These are phyloP conservation scores for Hymenotorrendiella dingleyae DNA, from an alignment of 2,329 filamentous ascomycete species.

Conservation along the genomic window DNA sequence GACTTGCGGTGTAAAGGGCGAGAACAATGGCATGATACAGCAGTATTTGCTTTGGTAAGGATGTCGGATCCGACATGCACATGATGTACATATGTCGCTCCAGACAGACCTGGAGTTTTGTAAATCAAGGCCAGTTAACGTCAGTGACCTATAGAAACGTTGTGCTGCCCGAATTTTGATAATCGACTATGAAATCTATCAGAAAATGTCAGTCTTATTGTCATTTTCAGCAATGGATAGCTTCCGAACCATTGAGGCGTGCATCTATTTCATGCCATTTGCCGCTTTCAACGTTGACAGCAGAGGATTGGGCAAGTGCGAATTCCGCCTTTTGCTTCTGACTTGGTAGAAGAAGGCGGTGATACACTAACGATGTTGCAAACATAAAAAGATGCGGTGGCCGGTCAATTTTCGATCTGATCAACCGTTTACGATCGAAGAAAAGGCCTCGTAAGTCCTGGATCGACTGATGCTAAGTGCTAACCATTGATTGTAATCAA, in stretches of 20 bases:
- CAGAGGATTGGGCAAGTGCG: background rate
- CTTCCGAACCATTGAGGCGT: background rate
- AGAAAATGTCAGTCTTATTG: background rate
- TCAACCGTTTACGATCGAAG: background rate
- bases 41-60: background rate
- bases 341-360: no score
- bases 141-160: background rate
- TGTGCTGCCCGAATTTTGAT: background rate
- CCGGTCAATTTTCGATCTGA: background rate
- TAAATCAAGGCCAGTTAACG: background rate
- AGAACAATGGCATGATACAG: constrained; percentile 1
- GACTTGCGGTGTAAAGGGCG: background rate
- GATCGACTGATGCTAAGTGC: background rate
- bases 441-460: background rate
- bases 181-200: background rate
- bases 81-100: background rate
- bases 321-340: no score
- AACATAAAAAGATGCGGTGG: background rate
- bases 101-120: background rate
- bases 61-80: background rate
- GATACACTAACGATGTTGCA: background rate
- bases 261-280: background rate
- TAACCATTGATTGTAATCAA: no score
- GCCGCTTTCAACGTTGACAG: background rate
- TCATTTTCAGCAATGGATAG: background rate